Evolutionary conservation across 1,139 yeast species (phyloP).

Genomic region (Candida tropicalis): DNA sequence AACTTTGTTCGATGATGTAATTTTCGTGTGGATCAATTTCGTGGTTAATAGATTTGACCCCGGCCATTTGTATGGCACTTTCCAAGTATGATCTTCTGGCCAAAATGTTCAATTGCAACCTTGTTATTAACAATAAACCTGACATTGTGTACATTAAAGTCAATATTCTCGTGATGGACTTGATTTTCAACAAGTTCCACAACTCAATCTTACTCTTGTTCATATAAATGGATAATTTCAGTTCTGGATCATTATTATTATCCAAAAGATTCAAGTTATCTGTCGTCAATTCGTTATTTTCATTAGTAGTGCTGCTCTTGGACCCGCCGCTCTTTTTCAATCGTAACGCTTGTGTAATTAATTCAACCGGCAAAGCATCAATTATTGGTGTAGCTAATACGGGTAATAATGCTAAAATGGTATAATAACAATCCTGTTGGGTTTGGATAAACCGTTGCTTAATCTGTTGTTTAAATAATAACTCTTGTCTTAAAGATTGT

Average conservation of each 20-base stretch:
- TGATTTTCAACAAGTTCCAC: conserved; percentile 81
- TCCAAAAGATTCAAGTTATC: conserved; percentile 43
- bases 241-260: conserved; percentile 27
- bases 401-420: conserved; percentile 82
- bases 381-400: conserved; percentile 69
- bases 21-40: conserved; percentile 33
- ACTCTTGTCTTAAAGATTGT: conserved; percentile 69
- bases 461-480: conserved; percentile 78
- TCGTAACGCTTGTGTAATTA: conserved; percentile 70
- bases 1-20: conserved; percentile 74
- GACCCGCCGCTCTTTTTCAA: conserved; percentile 46
- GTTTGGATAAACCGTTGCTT: conserved; percentile 81
- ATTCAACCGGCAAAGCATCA: conserved; percentile 69
- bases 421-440: conserved; percentile 86
- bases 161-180: conserved; percentile 73
- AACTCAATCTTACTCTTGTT: conserved; percentile 69
- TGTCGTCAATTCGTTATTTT: conserved; percentile 38
- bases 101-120: conserved; percentile 83
- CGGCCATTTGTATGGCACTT: conserved; percentile 72
- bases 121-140: conserved; percentile 70
- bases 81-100: conserved; percentile 86
- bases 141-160: conserved; percentile 72
- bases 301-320: conserved; percentile 20
- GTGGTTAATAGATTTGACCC: conserved; percentile 27
- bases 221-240: conserved; percentile 33